phyloP scores from a whole-genome alignment of 345 rosid species.

The Camelina neglecta region DNA sequence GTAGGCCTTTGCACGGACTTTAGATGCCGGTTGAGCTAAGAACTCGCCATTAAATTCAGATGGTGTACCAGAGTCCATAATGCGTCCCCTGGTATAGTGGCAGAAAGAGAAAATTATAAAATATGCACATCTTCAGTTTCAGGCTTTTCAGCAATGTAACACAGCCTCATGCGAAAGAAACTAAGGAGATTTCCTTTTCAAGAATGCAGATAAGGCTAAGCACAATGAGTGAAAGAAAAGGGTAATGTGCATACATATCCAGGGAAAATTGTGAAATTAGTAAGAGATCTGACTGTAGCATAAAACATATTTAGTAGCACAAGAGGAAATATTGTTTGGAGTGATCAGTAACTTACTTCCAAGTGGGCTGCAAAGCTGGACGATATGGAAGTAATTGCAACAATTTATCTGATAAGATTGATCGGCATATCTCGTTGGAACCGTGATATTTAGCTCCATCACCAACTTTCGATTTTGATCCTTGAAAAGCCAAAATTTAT shows the following conservation, averaged over 20 bases:
- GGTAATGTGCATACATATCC: background rate
- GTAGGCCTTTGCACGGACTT: constrained; percentile 50
- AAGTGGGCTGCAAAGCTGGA: constrained; percentile 54
- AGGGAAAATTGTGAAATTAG: constrained; percentile 2
- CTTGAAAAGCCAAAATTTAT: constrained; percentile 38
- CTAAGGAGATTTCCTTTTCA: background rate
- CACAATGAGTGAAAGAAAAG: background rate
- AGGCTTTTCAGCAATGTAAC: constrained; percentile 15
- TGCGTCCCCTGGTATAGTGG: constrained; percentile 56
- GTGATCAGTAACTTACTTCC: constrained; percentile 52
- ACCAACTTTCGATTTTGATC: constrained; percentile 34
- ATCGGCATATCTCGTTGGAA: constrained; percentile 40
- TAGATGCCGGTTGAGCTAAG: constrained; percentile 56
- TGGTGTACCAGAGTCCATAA: constrained; percentile 40
- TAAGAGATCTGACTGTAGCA: background rate
- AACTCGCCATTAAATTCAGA: constrained; percentile 52
- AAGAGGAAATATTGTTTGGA: constrained; percentile 17
- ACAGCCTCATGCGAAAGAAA: constrained; percentile 5
- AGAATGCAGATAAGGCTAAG: constrained; percentile 8
- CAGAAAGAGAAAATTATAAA: constrained; percentile 21
- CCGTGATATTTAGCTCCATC: constrained; percentile 36
- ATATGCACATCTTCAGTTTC: constrained; percentile 20
- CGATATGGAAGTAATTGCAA: constrained; percentile 44
- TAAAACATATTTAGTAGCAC: background rate
- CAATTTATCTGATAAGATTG: constrained; percentile 41